Conservation (phyloP, 1,139 yeast genomes). For the Nadsonia commutata region DNA sequence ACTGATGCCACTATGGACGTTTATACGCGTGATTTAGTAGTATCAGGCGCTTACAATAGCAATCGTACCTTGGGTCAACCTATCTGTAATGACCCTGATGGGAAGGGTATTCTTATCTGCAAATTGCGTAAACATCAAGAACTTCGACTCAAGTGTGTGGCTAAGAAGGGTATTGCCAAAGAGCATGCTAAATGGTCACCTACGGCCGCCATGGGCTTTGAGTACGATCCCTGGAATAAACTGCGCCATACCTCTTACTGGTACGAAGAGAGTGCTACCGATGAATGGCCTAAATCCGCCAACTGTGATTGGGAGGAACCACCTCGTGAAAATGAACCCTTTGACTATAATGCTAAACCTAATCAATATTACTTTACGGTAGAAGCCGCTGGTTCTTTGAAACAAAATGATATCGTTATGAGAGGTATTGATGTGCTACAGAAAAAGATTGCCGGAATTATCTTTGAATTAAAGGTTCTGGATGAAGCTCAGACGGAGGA, state of each 20-base stretch:
- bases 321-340: constrained; percentile 74
- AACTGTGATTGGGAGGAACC: constrained; percentile 96
- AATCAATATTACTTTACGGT: constrained; percentile 70
- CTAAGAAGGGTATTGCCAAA: constrained; percentile 94
- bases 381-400: constrained; percentile 81
- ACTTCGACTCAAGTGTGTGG: constrained; percentile 74
- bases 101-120: constrained; percentile 77
- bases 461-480: constrained; percentile 6
- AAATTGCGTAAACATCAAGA: constrained; percentile 91
- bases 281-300: constrained; percentile 84
- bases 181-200: constrained; percentile 99
- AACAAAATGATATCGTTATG: constrained; percentile 77
- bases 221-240: constrained; percentile 99
- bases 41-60: constrained; percentile 30
- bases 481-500: background rate
- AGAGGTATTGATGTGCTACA: constrained; percentile 76
- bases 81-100: constrained; percentile 60
- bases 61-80: constrained; percentile 50
- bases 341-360: constrained; percentile 77
- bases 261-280: constrained; percentile 81
- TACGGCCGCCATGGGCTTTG: constrained; percentile 92
- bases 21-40: constrained; percentile 64
- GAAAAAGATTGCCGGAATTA: constrained; percentile 62
- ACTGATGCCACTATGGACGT: constrained; percentile 80
- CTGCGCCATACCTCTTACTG: constrained; percentile 89